Evolutionary conservation across 2,329 filamentous ascomycete genomes (phyloP), one percentile per base, ranked within the genome.

Genomic region (Penicillium sp.): DNA sequence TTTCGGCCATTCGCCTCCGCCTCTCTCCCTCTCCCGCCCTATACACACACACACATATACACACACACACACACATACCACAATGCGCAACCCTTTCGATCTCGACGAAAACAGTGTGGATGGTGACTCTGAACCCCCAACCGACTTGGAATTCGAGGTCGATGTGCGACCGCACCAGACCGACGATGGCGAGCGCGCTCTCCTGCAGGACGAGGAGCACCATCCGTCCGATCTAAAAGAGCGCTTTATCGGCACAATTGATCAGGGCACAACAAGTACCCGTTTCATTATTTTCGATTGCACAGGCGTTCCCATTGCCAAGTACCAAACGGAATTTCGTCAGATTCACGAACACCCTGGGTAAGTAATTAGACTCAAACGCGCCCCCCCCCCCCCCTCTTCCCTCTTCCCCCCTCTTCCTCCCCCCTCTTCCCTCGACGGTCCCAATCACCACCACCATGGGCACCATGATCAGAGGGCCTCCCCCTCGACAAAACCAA

Each of bases 211-310:
- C 37, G 73, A 76, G 58, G 64, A 64, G 1, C 71, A 67, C 48
- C 70, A 70, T 40, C 60, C 48, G 6, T 73, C 73, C 54, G 73
- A 73, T 52, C 65, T 77, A 43, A 76, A 77, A 58, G 68, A 76
- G 37, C 74, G 67, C 51, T 96, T 91, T 71, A 89, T 96, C 62
- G 93, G 92, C 62, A 91, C 90, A 68, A 93, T 97, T 74, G 93
- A 97, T 74, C 92, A 96, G 72, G 93, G 93, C 60, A 97, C 93
- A 13, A 97, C 93, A 35, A 94, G 90, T 61, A 91, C 92, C 37
- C 86, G 93, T 40, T 97, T 97, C 78, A 85, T 97, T 69, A 93
- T 97, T 73, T 97, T 97, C 80, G 88, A 96, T 77, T 87, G 87
- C 65, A 80, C 85, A 45, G 92, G 93, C 58, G 87, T 90, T 61